Percentiles rank a stretch among this genome's conserved stretches.
These are phyloP conservation scores for Rosa chinensis DNA, from an alignment of 306 rosid species.

Conservation along the genomic window DNA sequence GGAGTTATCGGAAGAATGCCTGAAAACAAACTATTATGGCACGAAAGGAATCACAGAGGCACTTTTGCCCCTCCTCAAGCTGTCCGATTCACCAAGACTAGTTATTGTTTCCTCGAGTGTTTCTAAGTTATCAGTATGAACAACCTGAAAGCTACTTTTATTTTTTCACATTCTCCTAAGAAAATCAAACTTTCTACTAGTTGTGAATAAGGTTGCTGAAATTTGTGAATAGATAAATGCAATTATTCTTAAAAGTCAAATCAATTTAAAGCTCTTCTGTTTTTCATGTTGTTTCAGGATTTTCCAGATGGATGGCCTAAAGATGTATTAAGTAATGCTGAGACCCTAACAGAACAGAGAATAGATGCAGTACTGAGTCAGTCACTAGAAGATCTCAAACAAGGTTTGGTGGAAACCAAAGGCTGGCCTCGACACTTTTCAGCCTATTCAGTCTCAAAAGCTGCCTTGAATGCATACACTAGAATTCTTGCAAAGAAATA, in stretches of 20 bases:
- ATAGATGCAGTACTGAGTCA: conserved; percentile 32
- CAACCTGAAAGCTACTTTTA: too few species aligned
- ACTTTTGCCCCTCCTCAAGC: too few species aligned
- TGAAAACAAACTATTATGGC: too few species aligned
- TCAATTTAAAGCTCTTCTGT: background rate
- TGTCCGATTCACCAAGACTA: too few species aligned
- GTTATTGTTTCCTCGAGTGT: too few species aligned
- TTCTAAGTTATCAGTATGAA: too few species aligned
- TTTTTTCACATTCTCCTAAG: background rate
- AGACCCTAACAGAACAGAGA: conserved; percentile 40
- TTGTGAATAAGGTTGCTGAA: background rate
- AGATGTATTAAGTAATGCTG: conserved; percentile 31
- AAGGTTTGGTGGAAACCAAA: conserved; percentile 36
- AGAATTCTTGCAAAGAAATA: conserved; percentile 40
- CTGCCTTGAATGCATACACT: conserved; percentile 40
- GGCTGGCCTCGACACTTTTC: conserved; percentile 30
- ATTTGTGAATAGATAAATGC: too few species aligned
- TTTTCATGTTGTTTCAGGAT: conserved; percentile 24
- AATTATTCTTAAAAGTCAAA: background rate
- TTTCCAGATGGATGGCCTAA: conserved; percentile 36
- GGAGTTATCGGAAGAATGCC: too few species aligned
- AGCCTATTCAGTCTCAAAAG: conserved; percentile 41
- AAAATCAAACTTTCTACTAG: background rate
- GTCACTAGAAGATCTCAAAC: conserved; percentile 34
- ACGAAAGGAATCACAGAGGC: too few species aligned